Percentiles rank a stretch among this genome's conserved stretches.
Evolutionary conservation across 2,329 filamentous ascomycete species (phyloP).

Genomic region (Colletotrichum melonis): DNA sequence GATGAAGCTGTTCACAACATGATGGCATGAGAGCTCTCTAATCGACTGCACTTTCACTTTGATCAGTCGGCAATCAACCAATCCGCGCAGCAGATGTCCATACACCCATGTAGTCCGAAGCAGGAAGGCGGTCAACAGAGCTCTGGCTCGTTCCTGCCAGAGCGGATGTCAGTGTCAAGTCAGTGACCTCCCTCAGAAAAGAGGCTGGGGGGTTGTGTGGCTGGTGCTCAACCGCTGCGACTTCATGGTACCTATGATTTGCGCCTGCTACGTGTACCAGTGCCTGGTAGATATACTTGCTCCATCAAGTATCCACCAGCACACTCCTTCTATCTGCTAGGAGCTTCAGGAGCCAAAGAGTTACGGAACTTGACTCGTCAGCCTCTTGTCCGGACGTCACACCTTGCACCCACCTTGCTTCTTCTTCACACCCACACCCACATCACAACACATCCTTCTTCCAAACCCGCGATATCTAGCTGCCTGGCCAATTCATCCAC

Average conservation of each 20-base stretch:
- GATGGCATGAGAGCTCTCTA: constrained; percentile 1
- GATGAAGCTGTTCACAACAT: background rate
- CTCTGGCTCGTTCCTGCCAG: constrained; percentile 1
- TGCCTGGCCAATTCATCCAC: constrained; percentile 30
- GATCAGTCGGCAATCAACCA: background rate
- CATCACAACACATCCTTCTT: constrained; percentile 13
- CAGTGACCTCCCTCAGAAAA: constrained; percentile 8
- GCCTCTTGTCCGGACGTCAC: constrained; percentile 33
- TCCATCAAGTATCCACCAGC: constrained; percentile 15
- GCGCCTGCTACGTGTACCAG: background rate
- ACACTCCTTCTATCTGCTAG: constrained; percentile 33
- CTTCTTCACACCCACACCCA: constrained; percentile 15
- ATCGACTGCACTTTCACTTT: background rate
- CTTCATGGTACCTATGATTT: background rate
- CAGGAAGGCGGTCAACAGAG: constrained; percentile 30
- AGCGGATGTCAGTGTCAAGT: background rate
- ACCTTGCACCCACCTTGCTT: constrained; percentile 33
- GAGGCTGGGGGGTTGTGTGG: constrained; percentile 14
- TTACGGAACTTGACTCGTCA: constrained; percentile 32
- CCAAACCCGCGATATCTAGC: constrained; percentile 26
- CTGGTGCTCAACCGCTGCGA: background rate
- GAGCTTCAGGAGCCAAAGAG: constrained; percentile 33
- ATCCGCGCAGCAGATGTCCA: background rate
- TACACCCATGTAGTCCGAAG: background rate
- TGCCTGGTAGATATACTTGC: constrained; percentile 5